These are phyloP conservation scores for Penicillium polonicum DNA, from an alignment of 2,329 filamentous ascomycete genomes.

Conservation along the genomic window DNA sequence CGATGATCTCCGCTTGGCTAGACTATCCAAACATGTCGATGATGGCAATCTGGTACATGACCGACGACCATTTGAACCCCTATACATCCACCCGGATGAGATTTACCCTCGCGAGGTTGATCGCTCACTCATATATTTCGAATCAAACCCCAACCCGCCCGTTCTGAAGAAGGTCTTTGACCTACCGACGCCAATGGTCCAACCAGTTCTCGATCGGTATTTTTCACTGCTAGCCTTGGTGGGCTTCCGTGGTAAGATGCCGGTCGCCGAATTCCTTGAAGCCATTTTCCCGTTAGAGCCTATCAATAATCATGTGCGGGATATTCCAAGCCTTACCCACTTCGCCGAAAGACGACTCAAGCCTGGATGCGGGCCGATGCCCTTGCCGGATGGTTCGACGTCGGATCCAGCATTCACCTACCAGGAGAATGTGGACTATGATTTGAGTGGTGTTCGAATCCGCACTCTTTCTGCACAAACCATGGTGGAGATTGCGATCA, in stretches of 20 bases:
- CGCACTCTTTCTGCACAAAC: constrained; percentile 31
- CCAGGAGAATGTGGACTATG: constrained; percentile 36
- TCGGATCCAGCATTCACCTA: constrained; percentile 25
- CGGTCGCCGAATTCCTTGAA: constrained; percentile 30
- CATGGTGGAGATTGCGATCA: constrained; percentile 38
- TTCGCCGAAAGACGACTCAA: constrained; percentile 31
- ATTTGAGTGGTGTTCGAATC: constrained; percentile 32
- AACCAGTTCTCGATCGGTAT: constrained; percentile 25
- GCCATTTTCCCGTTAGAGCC: constrained; percentile 32
- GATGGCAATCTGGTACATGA: constrained; percentile 65
- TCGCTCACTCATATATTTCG: constrained; percentile 37
- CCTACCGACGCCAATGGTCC: constrained; percentile 15
- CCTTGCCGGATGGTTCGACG: constrained; percentile 20
- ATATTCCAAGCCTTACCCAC: constrained; percentile 34
- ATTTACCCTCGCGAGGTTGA: constrained; percentile 59
- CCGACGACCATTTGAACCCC: constrained; percentile 66
- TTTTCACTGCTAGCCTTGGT: constrained; percentile 29
- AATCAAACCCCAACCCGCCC: constrained; percentile 30
- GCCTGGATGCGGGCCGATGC: constrained; percentile 25
- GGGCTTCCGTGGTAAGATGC: constrained; percentile 23
- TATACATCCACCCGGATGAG: constrained; percentile 59
- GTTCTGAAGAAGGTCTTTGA: constrained; percentile 21
- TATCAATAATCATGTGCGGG: constrained; percentile 32
- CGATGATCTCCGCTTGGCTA: constrained; percentile 55
- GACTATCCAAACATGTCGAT: constrained; percentile 37